Evolutionary conservation across 306 rosid genomes (phyloP).

Genomic region (Quercus gilva): DNA sequence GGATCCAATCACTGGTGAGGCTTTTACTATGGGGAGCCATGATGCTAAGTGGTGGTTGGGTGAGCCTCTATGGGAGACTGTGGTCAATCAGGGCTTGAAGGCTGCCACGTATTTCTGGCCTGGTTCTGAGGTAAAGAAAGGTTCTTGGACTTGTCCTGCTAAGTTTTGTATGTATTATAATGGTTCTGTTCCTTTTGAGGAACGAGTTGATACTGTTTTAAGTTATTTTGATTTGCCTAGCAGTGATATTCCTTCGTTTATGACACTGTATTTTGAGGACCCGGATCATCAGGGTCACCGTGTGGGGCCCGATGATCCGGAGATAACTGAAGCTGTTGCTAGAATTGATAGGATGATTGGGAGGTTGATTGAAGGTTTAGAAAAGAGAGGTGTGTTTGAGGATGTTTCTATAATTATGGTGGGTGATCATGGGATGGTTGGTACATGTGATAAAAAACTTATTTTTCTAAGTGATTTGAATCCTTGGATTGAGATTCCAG

Average conservation of each 20-base stretch:
- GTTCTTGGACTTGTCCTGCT: conserved; percentile 76
- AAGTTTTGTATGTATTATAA: conserved; percentile 54
- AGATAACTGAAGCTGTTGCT: conserved; percentile 75
- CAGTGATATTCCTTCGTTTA: conserved; percentile 69
- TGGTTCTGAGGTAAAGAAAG: conserved; percentile 93
- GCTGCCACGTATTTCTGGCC: conserved; percentile 96
- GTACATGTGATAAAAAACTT: conserved; percentile 87
- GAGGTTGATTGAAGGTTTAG: conserved; percentile 75
- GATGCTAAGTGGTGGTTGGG: conserved; percentile 98
- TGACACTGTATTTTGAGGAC: conserved; percentile 96
- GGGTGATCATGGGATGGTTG: conserved; percentile 99
- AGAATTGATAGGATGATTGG: conserved; percentile 83
- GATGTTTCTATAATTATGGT: conserved; percentile 82
- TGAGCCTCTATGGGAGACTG: conserved; percentile 96
- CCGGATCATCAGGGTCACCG: conserved; percentile 96
- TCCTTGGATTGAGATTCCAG: conserved; percentile 69
- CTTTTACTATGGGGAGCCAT: conserved; percentile 67
- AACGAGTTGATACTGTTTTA: conserved; percentile 67
- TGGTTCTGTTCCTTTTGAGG: conserved; percentile 76
- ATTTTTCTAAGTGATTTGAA: conserved; percentile 68
- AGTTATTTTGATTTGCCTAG: conserved; percentile 66
- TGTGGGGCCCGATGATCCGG: conserved; percentile 91
- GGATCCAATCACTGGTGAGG: conserved; percentile 71
- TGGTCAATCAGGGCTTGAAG: conserved; percentile 62
- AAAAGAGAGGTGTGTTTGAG: conserved; percentile 74